Base-by-base conservation (phyloP, 169 alveolate species). In the Cryptosporidium muris region DNA sequence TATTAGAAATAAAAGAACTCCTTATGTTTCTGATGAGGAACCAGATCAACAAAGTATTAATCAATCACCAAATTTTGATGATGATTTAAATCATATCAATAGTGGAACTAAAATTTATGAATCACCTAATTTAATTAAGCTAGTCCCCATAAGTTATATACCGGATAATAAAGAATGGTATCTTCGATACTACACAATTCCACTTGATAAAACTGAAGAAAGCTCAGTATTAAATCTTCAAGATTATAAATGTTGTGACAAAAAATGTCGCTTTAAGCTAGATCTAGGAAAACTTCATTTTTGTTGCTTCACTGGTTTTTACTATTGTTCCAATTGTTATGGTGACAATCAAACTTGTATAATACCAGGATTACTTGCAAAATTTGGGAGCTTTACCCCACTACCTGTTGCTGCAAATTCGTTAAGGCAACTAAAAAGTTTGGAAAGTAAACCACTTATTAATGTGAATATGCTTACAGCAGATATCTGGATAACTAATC, bases 241-340 rank as follows among this genome's bases (percentile, higher is more conserved):
- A 25, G 36, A 54, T 12, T 16, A 74, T 34, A 74, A 54, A 42
- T 74, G 85, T 47, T 74, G 40, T 48, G 45, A 51, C 43, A 74
- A 11, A 7, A 49, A 38, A 25, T 74, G 85, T 43, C 34, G 49
- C n/a, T n/a, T 12, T 6, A 3, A 4, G 12, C 1, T 74, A 9
- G 58, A 74, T 25, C 52, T 58, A 40, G 8, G 11, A 7, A 67
- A 40, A 43, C 6, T 43, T 1, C 54, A 60, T 45, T 74, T 74
- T 54, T 74, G 85, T 25, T 74, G 85, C 60, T 60, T 58, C 42
- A 74, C 85, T 56, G 85, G 85, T 42, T 74, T 58, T 58, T 74
- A 16, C 60, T 74, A 74, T 58, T 74, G 85, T 60, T 66, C 54
- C 48, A 6, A 38, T 40, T 74, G 85, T 58, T 74, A 43, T 74